Evolutionary conservation across 805 yeast genomes (phyloP).

Genomic region (Zygosaccharomyces pseudorouxii): DNA sequence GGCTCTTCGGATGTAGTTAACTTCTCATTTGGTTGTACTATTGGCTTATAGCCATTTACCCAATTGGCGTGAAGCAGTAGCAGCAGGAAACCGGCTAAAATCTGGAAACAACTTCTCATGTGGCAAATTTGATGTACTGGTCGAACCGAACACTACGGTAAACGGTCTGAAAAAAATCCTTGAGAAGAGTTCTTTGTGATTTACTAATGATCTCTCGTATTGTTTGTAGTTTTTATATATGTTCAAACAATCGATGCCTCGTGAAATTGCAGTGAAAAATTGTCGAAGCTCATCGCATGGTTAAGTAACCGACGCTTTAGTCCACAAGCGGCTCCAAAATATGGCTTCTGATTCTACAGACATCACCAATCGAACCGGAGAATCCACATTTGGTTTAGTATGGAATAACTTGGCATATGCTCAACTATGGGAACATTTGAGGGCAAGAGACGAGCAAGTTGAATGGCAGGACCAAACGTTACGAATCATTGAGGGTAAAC

Average conservation of each 20-base stretch:
- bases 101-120: neutral
- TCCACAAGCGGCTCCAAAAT: neutral
- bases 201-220: neutral
- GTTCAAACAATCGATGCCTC: neutral
- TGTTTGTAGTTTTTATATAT: neutral
- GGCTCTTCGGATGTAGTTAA: conserved; percentile 40
- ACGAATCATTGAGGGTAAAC: conserved; percentile 21
- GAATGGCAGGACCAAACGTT: conserved; percentile 16
- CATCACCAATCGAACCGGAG: conserved; percentile 42
- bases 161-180: neutral
- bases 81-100: neutral
- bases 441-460: conserved; percentile 10
- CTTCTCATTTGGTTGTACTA: conserved; percentile 35
- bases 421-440: conserved; percentile 29
- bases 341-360: neutral
- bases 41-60: conserved; percentile 27
- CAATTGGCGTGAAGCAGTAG: conserved; percentile 1
- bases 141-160: neutral
- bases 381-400: conserved; percentile 44
- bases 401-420: conserved; percentile 25
- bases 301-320: neutral
- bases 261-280: neutral
- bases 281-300: neutral
- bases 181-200: neutral
- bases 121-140: neutral